These are phyloP conservation scores for Colletotrichum lupini DNA, from an alignment of 2,329 filamentous ascomycete species.

Conservation along the genomic window DNA sequence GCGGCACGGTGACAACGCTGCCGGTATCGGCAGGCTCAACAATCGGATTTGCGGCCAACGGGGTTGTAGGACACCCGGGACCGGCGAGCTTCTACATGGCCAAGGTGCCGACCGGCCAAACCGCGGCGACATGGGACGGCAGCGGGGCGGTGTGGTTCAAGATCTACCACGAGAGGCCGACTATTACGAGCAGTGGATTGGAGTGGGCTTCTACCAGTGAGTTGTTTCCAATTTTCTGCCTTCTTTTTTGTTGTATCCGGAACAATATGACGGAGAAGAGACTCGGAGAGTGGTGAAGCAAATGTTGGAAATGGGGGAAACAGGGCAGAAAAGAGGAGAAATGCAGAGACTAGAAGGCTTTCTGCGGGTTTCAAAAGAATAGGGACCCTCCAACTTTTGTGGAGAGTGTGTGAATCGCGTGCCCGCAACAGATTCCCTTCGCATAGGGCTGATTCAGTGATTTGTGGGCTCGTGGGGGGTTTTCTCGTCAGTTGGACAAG, in stretches of 20 bases:
- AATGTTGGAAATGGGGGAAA: neutral
- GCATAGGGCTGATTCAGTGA: slow-evolving; percentile 26
- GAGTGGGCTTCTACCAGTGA: slow-evolving; percentile 52
- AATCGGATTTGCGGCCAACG: slow-evolving; percentile 50
- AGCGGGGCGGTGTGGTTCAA: slow-evolving; percentile 51
- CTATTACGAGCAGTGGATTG: slow-evolving; percentile 47
- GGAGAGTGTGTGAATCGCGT: slow-evolving; percentile 11
- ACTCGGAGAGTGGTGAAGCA: neutral
- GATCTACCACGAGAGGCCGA: slow-evolving; percentile 50
- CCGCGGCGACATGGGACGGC: slow-evolving; percentile 46
- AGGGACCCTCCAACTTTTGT: neutral
- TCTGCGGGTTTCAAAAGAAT: slow-evolving; percentile 15
- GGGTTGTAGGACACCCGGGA: slow-evolving; percentile 51
- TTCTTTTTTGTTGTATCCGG: neutral
- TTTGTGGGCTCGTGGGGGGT: neutral
- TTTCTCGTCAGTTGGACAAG: neutral
- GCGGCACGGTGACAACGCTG: slow-evolving; percentile 18
- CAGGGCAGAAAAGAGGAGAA: neutral
- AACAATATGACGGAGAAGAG: neutral
- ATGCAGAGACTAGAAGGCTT: neutral
- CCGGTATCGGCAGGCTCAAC: slow-evolving; percentile 40
- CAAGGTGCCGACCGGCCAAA: slow-evolving; percentile 47
- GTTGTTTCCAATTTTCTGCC: slow-evolving; percentile 24
- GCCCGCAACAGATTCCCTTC: neutral
- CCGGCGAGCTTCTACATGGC: slow-evolving; percentile 51